Evolutionary conservation across 2,329 filamentous ascomycete genomes (phyloP).

Genomic region (Verticillium nubilum): DNA sequence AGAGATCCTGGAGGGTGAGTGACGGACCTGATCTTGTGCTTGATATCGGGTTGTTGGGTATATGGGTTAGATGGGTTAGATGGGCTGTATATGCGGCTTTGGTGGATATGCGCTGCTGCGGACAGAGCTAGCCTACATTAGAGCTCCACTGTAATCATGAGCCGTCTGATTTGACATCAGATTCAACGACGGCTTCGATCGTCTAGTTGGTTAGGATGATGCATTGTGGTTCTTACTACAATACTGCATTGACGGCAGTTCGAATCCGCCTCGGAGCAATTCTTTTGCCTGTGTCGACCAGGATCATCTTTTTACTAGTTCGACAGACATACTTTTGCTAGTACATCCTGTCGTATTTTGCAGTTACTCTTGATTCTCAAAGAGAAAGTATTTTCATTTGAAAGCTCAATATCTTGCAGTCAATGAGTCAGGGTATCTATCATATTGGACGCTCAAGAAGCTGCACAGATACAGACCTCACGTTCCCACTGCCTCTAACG

Average conservation of each 20-base stretch:
- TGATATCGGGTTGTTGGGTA: neutral
- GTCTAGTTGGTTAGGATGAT: conserved; percentile 15
- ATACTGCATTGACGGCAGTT: conserved; percentile 13
- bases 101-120: too few species aligned
- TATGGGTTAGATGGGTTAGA: neutral
- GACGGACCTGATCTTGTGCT: neutral
- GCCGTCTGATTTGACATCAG: neutral
- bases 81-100: too few species aligned
- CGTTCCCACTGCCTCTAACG: conserved; percentile 40
- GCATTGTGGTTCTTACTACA: conserved; percentile 11
- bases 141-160: neutral
- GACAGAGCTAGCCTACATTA: too few species aligned
- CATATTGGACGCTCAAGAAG: neutral
- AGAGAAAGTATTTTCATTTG: too few species aligned
- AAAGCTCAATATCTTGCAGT: too few species aligned
- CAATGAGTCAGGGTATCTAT: neutral
- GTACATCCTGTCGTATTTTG: too few species aligned
- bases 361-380: too few species aligned
- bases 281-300: neutral
- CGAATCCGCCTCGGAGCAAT: conserved; percentile 12
- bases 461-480: conserved; percentile 36
- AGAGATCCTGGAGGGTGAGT: neutral
- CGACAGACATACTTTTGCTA: too few species aligned
- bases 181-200: conserved; percentile 6
- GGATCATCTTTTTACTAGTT: neutral